Percentiles rank a stretch among this genome's conserved stretches.
Conservation (phyloP, 805 yeast genomes). For the Isabelozyma pseudorhagii region DNA sequence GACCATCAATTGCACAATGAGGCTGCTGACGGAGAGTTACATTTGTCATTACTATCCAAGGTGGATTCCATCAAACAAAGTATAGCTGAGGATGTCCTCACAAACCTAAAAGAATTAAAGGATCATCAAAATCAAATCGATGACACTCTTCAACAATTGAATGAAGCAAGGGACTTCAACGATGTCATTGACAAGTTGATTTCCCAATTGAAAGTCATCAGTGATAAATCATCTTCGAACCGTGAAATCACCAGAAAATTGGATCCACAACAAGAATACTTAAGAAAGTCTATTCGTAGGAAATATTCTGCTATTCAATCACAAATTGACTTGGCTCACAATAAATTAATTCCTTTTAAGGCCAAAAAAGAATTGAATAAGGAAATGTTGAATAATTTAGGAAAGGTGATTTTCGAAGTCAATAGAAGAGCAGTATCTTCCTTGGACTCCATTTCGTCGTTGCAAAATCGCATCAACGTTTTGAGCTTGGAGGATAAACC, state of each 20-base stretch:
- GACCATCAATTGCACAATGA: neutral
- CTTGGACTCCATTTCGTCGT: slow-evolving; percentile 8
- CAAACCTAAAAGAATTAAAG: neutral
- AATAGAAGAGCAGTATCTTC: slow-evolving; percentile 16
- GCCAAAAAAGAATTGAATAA: slow-evolving; percentile 14
- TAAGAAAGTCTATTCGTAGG: slow-evolving; percentile 21
- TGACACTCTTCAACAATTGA: slow-evolving; percentile 9
- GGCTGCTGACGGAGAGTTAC: neutral
- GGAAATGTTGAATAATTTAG: slow-evolving; percentile 20
- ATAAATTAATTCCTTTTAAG: slow-evolving; percentile 31
- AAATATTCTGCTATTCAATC: slow-evolving; percentile 21
- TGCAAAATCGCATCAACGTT: slow-evolving; percentile 1
- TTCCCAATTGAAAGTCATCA: slow-evolving; percentile 18
- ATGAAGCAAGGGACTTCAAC: slow-evolving; percentile 12
- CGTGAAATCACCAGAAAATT: slow-evolving; percentile 22
- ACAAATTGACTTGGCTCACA: slow-evolving; percentile 19
- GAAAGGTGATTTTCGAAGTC: slow-evolving; percentile 24
- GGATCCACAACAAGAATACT: slow-evolving; percentile 24
- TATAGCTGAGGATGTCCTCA: neutral
- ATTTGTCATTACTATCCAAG: no score
- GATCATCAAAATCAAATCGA: slow-evolving; percentile 2
- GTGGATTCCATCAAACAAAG: neutral
- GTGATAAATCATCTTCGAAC: slow-evolving; percentile 4
- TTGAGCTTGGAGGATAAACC: neutral
- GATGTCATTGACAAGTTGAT: slow-evolving; percentile 23